Evolutionary conservation across 2,329 filamentous ascomycete genomes (phyloP), one percentile per base, ranked within the genome.

Genomic region (Aspergillus sp.): DNA sequence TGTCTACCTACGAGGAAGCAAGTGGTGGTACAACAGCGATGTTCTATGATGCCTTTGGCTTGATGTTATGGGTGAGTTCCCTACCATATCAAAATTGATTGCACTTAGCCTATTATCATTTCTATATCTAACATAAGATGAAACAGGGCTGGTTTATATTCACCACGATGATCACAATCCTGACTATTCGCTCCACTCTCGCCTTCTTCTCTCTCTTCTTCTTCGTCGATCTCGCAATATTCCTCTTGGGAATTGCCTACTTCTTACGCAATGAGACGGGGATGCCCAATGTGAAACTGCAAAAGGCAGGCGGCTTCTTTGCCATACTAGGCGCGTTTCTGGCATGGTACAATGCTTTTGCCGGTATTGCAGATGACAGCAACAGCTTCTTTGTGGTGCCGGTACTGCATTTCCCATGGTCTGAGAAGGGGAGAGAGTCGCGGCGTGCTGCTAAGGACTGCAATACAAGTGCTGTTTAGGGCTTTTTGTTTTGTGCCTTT

Each of bases 141-240:
- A 6, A 39, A 3, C 48, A 68, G 66, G 73, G 82, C 63, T 88
- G 85, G 85, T 86, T 85, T 70, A 86, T 88, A 68, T 88, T 88
- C 71, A 88, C 84, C 35, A 81, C 79, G 41, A 64, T 88, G 42
- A 68, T 88, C 49, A 72, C 86, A 27, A 55, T 88, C 41, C 82
- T 80, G 72, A 88, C 85, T 1, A 71, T 88, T 43, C 78, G 79
- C 51, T 88, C 84, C 4, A 86, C 83, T 38, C 71, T 87, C 57
- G 82, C 83, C 56, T 87, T 88, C 74, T 86, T 82, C 71, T 59
- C 73, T 10, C 77, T 88, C 32, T 88, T 88, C 73, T 76, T 87
- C 65, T 79, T 75, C 41, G 81, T 88, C 47, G 83, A 86, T 64
- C 58, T 86, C 26, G 76, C 82, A 48, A 88, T 88, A 70, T 19